A percentile compares a stretch with the other conserved stretches of the same genome.
These are phyloP conservation scores for Casaregolazyma suthepensis DNA, from an alignment of 1,139 yeast genomes.

Conservation along the genomic window DNA sequence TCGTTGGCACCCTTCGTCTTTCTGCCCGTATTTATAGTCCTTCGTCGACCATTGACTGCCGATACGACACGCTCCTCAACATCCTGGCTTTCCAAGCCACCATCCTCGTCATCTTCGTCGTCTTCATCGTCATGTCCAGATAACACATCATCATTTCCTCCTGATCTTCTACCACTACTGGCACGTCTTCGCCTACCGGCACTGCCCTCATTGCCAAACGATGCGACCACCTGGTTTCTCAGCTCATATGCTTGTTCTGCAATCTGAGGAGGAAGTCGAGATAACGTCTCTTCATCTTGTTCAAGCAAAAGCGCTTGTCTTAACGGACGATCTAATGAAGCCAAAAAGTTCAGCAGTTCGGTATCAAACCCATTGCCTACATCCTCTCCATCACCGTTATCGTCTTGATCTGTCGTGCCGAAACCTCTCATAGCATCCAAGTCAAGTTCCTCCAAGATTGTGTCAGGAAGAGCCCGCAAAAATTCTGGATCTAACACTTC, in stretches of 20 bases:
- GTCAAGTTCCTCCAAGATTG: conserved; percentile 64
- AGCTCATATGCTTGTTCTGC: conserved; percentile 32
- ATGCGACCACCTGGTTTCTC: conserved; percentile 22
- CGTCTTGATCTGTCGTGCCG: conserved; percentile 30
- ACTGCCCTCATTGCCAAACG: conserved; percentile 14
- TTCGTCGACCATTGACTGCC: neutral
- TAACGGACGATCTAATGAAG: conserved; percentile 33
- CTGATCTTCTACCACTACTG: conserved; percentile 7
- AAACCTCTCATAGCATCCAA: conserved; percentile 43
- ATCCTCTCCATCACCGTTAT: conserved; percentile 24
- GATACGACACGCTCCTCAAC: conserved; percentile 5
- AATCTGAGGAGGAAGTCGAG: conserved; percentile 29
- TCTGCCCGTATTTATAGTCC: conserved; percentile 8
- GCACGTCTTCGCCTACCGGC: neutral
- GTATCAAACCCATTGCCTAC: conserved; percentile 19
- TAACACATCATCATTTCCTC: conserved; percentile 4
- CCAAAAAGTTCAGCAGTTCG: conserved; percentile 30
- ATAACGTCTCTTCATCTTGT: conserved; percentile 31
- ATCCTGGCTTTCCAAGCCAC: conserved; percentile 11
- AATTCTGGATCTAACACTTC: conserved; percentile 80
- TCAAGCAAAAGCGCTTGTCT: conserved; percentile 33
- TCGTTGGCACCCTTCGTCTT: neutral
- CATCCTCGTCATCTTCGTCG: conserved; percentile 25
- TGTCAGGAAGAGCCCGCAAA: conserved; percentile 73
- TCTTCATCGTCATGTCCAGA: conserved; percentile 13